Evolutionary conservation across 805 yeast species (phyloP).

Genomic region (Teunomyces stri): DNA sequence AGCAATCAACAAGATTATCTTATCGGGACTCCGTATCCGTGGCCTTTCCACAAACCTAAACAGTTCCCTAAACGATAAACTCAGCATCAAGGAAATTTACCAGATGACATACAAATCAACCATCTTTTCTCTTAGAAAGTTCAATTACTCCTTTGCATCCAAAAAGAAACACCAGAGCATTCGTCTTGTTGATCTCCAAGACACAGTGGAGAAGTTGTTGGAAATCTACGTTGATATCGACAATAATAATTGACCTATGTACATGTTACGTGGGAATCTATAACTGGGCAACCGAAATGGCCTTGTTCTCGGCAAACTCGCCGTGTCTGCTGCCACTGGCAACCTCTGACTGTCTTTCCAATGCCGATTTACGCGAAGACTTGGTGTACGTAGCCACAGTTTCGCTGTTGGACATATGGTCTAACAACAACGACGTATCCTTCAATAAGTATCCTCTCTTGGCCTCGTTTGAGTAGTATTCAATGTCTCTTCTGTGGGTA

Average conservation of each 20-base stretch:
- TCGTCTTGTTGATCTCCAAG: constrained; percentile 31
- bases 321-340: constrained; percentile 21
- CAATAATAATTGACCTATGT: constrained; percentile 7
- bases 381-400: constrained; percentile 18
- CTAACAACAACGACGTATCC: constrained; percentile 38
- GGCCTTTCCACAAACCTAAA: constrained; percentile 28
- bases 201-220: constrained; percentile 38
- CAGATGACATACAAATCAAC: constrained; percentile 41
- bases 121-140: constrained; percentile 38
- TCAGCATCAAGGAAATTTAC: constrained; percentile 39
- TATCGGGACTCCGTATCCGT: constrained; percentile 42
- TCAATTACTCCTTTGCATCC: constrained; percentile 25
- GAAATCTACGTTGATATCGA: constrained; percentile 36
- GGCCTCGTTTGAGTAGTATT: constrained; percentile 67
- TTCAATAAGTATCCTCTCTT: constrained; percentile 72
- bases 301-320: constrained; percentile 11
- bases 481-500: constrained; percentile 73
- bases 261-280: constrained; percentile 4
- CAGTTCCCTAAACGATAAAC: constrained; percentile 27
- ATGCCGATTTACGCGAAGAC: constrained; percentile 29
- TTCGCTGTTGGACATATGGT: constrained; percentile 24
- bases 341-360: constrained; percentile 35
- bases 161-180: constrained; percentile 10
- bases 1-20: constrained; percentile 32
- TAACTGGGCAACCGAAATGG: constrained; percentile 6